phyloP scores from a whole-genome alignment of 768 basidiomycete genomes.

The Lepiota brunneoincarnata region DNA sequence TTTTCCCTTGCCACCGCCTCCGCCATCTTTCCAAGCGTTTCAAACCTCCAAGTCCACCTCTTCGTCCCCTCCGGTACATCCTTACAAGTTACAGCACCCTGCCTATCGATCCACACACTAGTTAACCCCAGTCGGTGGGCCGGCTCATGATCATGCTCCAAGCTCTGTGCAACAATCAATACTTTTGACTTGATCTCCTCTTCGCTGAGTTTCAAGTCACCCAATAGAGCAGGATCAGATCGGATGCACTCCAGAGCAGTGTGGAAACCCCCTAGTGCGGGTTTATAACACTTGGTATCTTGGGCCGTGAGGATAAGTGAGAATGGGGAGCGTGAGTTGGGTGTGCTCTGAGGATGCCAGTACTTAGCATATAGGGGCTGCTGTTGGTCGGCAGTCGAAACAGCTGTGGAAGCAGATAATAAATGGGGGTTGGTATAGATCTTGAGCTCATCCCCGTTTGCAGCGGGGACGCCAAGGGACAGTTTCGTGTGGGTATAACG shows the following conservation, averaged over 20 bases:
- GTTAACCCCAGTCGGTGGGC: slow-evolving; percentile 52
- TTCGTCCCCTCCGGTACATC: slow-evolving; percentile 29
- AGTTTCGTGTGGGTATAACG: slow-evolving; percentile 56
- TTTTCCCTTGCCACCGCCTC: slow-evolving; percentile 49
- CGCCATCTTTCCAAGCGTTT: slow-evolving; percentile 59
- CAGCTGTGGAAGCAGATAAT: neutral
- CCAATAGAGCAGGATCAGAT: slow-evolving; percentile 38
- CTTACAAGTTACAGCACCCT: slow-evolving; percentile 43
- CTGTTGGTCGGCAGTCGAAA: neutral
- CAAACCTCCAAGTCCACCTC: slow-evolving; percentile 52
- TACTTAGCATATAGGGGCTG: slow-evolving; percentile 19
- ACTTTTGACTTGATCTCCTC: slow-evolving; percentile 44
- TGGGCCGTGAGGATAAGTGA: slow-evolving; percentile 68
- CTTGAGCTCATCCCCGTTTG: slow-evolving; percentile 17
- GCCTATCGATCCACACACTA: slow-evolving; percentile 67
- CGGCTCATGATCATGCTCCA: slow-evolving; percentile 65
- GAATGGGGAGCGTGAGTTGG: slow-evolving; percentile 54
- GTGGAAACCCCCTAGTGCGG: slow-evolving; percentile 52
- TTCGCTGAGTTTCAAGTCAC: slow-evolving; percentile 18
- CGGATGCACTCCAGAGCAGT: slow-evolving; percentile 43
- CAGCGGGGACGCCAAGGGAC: slow-evolving; percentile 32
- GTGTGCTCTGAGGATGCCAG: slow-evolving; percentile 43
- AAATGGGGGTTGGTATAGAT: slow-evolving; percentile 29
- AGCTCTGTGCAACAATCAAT: slow-evolving; percentile 65
- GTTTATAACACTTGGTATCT: slow-evolving; percentile 74